Conservation (phyloP, 148 eudicot species). For the Nyssa sinensis region DNA sequence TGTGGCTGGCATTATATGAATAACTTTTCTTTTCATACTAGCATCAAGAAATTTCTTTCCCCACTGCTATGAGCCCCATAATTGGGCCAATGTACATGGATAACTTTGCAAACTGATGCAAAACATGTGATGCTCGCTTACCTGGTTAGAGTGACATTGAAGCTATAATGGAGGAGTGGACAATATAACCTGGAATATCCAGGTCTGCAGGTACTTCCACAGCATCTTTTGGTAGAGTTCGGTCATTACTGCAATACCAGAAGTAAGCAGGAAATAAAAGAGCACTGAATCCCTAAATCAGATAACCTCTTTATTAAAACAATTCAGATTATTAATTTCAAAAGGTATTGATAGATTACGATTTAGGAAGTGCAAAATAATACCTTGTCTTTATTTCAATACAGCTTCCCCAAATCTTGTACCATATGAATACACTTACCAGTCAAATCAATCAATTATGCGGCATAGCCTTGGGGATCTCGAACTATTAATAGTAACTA, state of each 20-base stretch:
- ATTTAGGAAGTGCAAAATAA: background rate
- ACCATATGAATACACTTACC: background rate
- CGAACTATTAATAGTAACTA: background rate
- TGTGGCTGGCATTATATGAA: background rate
- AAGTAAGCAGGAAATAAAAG: too few species aligned
- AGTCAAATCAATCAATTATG: background rate
- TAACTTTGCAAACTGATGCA: background rate
- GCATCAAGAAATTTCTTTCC: background rate
- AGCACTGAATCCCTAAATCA: background rate
- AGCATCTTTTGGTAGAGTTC: background rate
- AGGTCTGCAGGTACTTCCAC: slow-evolving; percentile 4
- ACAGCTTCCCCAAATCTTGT: background rate
- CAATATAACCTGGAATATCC: background rate
- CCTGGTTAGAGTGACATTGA: background rate
- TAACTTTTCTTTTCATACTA: too few species aligned
- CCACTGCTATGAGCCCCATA: background rate
- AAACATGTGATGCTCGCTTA: background rate
- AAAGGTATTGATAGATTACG: background rate
- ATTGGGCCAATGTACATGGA: background rate
- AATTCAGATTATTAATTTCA: background rate
- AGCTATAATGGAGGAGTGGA: background rate
- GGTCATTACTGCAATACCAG: background rate
- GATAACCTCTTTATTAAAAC: background rate
- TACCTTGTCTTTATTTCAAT: background rate
- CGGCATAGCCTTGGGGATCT: background rate